phyloP scores from a whole-genome alignment of 306 rosid genomes.

The Prinsepia uniflora region DNA sequence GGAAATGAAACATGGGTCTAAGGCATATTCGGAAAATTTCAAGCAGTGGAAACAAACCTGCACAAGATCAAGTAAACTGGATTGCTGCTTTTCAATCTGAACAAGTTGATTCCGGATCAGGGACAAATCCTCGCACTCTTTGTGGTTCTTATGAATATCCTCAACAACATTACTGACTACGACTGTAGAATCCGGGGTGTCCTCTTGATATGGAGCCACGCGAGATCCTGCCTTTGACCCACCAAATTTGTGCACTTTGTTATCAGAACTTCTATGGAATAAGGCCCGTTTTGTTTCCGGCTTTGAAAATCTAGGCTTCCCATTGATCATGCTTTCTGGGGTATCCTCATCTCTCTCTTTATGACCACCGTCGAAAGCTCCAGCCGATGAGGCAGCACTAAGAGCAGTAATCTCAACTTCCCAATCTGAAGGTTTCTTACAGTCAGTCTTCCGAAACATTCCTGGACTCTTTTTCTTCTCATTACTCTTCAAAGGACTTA shows the following conservation, averaged over 20 bases:
- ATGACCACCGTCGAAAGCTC: slow-evolving; percentile 31
- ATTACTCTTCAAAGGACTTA: slow-evolving; percentile 35
- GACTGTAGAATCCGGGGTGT: slow-evolving; percentile 43
- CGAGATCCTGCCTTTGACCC: slow-evolving; percentile 72
- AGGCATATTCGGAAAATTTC: neutral
- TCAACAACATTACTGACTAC: slow-evolving; percentile 37
- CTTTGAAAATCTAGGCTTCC: slow-evolving; percentile 40
- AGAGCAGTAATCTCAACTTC: slow-evolving; percentile 47
- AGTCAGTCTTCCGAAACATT: slow-evolving; percentile 39
- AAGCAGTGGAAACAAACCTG: slow-evolving; percentile 63
- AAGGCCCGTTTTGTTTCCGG: slow-evolving; percentile 51
- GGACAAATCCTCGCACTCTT: slow-evolving; percentile 66
- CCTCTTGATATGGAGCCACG: slow-evolving; percentile 75
- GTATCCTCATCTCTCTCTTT: slow-evolving; percentile 47
- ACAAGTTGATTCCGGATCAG: slow-evolving; percentile 74
- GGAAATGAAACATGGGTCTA: neutral
- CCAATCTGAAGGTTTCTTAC: slow-evolving; percentile 45
- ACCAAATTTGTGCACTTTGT: slow-evolving; percentile 46
- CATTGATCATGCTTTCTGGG: slow-evolving; percentile 40
- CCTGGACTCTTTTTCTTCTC: slow-evolving; percentile 40
- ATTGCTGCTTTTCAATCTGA: slow-evolving; percentile 94
- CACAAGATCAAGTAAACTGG: slow-evolving; percentile 74
- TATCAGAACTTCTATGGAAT: slow-evolving; percentile 46
- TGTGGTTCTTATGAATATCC: slow-evolving; percentile 46
- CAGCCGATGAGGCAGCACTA: slow-evolving; percentile 29